These are phyloP conservation scores for Centella asiatica DNA, from an alignment of 129 eudicot genomes.

Conservation along the genomic window DNA sequence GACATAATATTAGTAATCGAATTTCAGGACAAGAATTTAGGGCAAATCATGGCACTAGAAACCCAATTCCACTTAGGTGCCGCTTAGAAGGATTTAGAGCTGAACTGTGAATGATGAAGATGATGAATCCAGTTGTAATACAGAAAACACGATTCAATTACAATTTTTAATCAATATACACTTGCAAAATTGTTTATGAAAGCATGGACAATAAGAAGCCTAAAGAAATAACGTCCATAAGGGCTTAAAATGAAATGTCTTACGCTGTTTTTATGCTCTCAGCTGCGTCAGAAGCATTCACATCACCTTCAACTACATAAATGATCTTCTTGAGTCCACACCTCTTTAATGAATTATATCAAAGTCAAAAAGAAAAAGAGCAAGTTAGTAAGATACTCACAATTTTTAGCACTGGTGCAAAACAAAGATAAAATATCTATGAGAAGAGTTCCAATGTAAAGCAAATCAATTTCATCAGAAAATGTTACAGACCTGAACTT, in stretches of 20 bases:
- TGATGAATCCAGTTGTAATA: neutral
- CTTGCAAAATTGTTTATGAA: neutral
- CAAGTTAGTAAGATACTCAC: neutral
- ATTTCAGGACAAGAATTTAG: too few species aligned
- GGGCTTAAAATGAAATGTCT: slow-evolving; percentile 18
- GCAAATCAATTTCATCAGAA: neutral
- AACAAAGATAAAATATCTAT: neutral
- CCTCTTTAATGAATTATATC: slow-evolving; percentile 36
- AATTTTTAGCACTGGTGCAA: neutral
- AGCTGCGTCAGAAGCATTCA: slow-evolving; percentile 80
- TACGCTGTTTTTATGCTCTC: slow-evolving; percentile 98
- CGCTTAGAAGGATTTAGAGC: neutral
- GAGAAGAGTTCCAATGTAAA: neutral
- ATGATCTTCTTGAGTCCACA: slow-evolving; percentile 91
- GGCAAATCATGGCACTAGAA: too few species aligned
- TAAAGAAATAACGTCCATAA: slow-evolving; percentile 8
- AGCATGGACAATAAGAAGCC: neutral
- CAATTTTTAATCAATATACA: neutral
- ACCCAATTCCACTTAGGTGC: too few species aligned
- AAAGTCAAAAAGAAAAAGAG: neutral
- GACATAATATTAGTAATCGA: too few species aligned
- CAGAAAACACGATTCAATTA: neutral
- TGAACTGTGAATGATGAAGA: neutral
- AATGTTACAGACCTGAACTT: neutral
- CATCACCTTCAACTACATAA: slow-evolving; percentile 89